phyloP scores from a whole-genome alignment of 345 rosid genomes.

The Eucalyptus paniculata region DNA sequence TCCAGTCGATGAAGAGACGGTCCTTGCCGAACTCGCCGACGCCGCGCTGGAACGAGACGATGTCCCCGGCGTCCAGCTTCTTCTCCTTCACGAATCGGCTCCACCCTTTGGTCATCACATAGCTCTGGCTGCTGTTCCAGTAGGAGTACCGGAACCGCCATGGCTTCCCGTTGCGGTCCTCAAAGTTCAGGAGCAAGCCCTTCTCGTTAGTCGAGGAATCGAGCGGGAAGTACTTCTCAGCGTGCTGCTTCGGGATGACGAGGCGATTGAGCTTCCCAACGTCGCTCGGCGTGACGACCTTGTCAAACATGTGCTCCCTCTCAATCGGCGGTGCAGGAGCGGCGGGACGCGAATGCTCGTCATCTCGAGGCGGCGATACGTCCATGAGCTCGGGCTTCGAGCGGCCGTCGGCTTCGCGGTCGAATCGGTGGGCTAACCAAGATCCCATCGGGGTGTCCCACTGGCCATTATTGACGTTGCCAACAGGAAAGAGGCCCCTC shows the following conservation, averaged over 20 bases:
- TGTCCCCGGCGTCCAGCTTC: constrained; percentile 86
- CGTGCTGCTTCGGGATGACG: constrained; percentile 56
- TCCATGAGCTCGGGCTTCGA: neutral
- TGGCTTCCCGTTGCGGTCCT: constrained; percentile 60
- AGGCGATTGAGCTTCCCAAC: constrained; percentile 59
- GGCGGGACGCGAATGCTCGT: neutral
- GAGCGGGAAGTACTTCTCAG: constrained; percentile 78
- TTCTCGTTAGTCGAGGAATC: constrained; percentile 65
- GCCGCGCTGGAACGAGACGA: constrained; percentile 79
- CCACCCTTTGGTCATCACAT: constrained; percentile 97
- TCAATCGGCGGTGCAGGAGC: constrained; percentile 4
- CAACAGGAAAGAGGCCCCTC: neutral
- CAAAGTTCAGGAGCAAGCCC: constrained; percentile 78
- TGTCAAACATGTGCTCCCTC: constrained; percentile 50
- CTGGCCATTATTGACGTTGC: neutral
- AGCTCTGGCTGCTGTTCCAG: constrained; percentile 97
- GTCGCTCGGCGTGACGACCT: constrained; percentile 57
- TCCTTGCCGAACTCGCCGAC: constrained; percentile 45
- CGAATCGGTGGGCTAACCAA: constrained; percentile 18
- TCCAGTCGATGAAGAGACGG: constrained; percentile 74
- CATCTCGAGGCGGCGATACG: neutral
- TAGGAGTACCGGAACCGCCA: constrained; percentile 94
- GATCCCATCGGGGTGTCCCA: constrained; percentile 6
- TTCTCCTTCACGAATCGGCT: constrained; percentile 95
- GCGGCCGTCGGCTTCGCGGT: constrained; percentile 6